These are phyloP conservation scores for Penicillium polonicum DNA, from an alignment of 2,329 filamentous ascomycete genomes.

Conservation along the genomic window DNA sequence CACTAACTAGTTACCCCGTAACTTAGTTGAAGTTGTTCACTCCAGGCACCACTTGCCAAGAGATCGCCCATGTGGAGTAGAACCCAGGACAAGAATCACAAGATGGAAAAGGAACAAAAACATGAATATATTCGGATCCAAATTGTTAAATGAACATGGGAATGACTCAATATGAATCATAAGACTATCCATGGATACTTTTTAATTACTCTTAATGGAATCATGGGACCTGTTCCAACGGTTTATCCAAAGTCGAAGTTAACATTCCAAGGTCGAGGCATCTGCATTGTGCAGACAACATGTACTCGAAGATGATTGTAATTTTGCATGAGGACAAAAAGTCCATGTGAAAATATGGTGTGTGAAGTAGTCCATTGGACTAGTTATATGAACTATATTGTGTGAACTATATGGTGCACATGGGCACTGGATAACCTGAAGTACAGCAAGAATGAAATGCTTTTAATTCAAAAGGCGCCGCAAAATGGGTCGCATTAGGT, in stretches of 20 bases:
- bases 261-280: constrained; percentile 11
- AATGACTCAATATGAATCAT: constrained; percentile 1
- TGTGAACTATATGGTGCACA: neutral
- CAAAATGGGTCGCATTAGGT: constrained; percentile 4
- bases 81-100: too few relatives aligned
- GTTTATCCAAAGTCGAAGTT: constrained; percentile 2
- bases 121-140: neutral
- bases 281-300: neutral
- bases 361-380: neutral
- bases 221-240: constrained; percentile 5
- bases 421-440: neutral
- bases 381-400: neutral
- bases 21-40: neutral
- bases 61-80: constrained; percentile 1
- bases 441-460: neutral
- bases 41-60: constrained; percentile 5
- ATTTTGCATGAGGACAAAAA: neutral
- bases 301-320: neutral
- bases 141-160: neutral
- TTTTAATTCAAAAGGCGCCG: constrained; percentile 3
- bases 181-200: constrained; percentile 1
- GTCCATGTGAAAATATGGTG: constrained; percentile 4
- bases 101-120: neutral
- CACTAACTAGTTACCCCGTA: too few relatives aligned
- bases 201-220: neutral